Base-by-base conservation (phyloP, 441 rosid genomes). In the Corymbia calophylla region DNA sequence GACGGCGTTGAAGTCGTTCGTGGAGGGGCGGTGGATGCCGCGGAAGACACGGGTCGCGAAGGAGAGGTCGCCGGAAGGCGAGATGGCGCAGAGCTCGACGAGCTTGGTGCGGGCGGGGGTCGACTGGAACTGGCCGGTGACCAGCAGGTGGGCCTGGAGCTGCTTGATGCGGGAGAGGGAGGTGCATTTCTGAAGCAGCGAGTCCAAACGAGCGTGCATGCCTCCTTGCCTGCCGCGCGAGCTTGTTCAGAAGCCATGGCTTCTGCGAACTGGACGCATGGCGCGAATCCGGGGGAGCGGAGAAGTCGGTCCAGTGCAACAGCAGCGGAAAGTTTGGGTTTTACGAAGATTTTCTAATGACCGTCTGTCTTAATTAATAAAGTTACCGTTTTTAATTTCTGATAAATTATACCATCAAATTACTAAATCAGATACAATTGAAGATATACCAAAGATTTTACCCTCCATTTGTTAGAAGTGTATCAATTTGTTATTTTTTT, bases 1-100 rank as follows among this genome's bases (percentile, higher is more conserved):
- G 93, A 97, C 91, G 53, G 99, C 97, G 89, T 96, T 97, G 94
- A 95, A 96, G 88, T 97, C 99, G 90, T 96, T 96, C 87, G 98
- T 95, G 85, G 95, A 90, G 87, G 99, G 99, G 64, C n/a, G 88
- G 48, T 87, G 92, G 90, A 95, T 93, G 87, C 87, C 94, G 66
- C 70, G 92, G 93, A 97, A 95, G 62, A 95, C 54, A 87, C 53
- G n/a, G 77, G 93, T 89, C 90, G 99, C 99, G 55, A 93, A 89
- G 88, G 95, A 81, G 89, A 97, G 97, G 92, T 92, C 89, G 89
- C 93, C 93, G 89, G 93, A 90, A 9, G 94, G 94, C 48, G 97
- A 90, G 29, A 96, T 85, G 25, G 98, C 94, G 90, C 93, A 97
- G 89, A 93, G 95, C 58, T 97, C 98, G 89, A 97, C 95, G 88